Evolutionary conservation across 2,329 filamentous ascomycete genomes (phyloP), one percentile per base, ranked within the genome.

Genomic region (Aureobasidium sp.): DNA sequence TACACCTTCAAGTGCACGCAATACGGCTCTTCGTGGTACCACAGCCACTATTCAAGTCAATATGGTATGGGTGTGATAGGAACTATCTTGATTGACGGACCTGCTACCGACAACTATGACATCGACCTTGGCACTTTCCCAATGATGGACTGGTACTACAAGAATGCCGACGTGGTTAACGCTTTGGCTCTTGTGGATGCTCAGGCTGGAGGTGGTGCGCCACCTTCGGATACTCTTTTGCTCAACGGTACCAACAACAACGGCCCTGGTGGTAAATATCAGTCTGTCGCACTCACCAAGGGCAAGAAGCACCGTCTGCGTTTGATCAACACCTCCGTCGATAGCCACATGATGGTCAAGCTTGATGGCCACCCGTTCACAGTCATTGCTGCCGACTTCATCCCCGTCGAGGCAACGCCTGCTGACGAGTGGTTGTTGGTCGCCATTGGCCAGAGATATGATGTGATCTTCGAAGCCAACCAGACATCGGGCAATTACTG

Each of bases 1-100:
- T 88, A 88, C 70, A 78, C 69, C 2, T 87, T 81, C 74, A 75
- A 75, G 40, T 80, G 78, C 7, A 80, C 77, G 1, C 74, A 76
- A 60, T 76, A 73, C 45, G 75, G 75, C 27, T 60, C 62, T 11
- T 65, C 68, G 6, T 78, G 76, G 76, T 77, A 77, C 61, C 76
- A 78, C 61, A 73, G 70, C 19, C 76, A 78, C 61, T 75, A 71
- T 65, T 72, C 70, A 33, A 69, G 70, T 12, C 76, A 78, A 64
- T 78, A 78, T 58, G 74, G 71, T 11, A 75, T 77, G 19, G 77
- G 77, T 49, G 71, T 77, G 5, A 65, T 76, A 5, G 77, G 77
- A 3, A 67, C 72, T 8, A 70, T 78, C 8, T 64, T 75, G 49
- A 75, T 77, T 54, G 72, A 78, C 56, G 76, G 76, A 5, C 76